Base-by-base conservation (phyloP, 352 stramenopile species). In the Phytophthora cajani region DNA sequence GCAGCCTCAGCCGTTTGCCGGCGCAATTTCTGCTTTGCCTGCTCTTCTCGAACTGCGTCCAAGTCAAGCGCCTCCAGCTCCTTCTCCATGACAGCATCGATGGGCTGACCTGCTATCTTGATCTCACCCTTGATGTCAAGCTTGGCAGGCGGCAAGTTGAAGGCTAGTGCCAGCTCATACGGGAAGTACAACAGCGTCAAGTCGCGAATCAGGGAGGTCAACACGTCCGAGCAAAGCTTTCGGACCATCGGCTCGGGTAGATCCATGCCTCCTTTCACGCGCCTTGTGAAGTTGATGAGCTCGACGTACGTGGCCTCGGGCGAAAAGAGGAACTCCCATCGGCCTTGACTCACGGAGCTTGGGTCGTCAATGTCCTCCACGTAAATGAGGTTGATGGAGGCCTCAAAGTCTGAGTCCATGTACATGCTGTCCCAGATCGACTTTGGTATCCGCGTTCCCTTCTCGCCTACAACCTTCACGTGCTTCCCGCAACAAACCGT, bases 361-460 rank as follows among this genome's bases (percentile, higher is more conserved):
- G 54, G 50, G 12, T 83, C 76, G 1, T 80, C 60, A 11, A 87
- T 23, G 21, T 92, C 75, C 32, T 91, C 81, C 14, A 91, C 83
- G 63, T 89, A 93, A 59, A 89, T 84, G 10, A 94, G 54, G 27
- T 79, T 82, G 21, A 90, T 74, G 7, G 70, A 80, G 9, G 75
- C 75, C 21, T 85, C 74, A 71, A 92, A 92, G 62, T 92, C 81
- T 2, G 84, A 84, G 54, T 92, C 77, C 40, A 93, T 72, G 63
- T 90, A 90, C 85, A 93, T 92, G 27, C 78, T 73, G 27, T 90
- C 81, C 87, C 87, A 94, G n/a, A 92, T 75, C 6, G 85, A 88
- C 55, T 93, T 93, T 3, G 87, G 87, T 2, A 94, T 83, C 9
- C 86, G 84, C 17, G 87, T 94, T 5, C 85, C 87, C 49, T 88